Percentiles rank a stretch among this genome's conserved stretches.
phyloP scores from a whole-genome alignment of 345 rosid species.

The Gossypium stocksii region DNA sequence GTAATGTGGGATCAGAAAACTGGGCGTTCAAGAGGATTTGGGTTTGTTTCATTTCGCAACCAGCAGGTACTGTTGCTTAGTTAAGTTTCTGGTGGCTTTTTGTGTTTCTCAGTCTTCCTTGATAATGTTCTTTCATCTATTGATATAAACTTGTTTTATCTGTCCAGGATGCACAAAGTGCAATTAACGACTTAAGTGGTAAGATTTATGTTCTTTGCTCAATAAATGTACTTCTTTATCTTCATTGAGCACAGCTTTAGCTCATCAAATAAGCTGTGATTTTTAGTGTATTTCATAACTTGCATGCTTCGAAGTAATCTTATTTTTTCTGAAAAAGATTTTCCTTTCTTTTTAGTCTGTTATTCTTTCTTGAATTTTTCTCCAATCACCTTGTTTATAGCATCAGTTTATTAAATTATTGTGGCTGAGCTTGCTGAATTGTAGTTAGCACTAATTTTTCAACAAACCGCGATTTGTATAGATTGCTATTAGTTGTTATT shows the following conservation, averaged over 20 bases:
- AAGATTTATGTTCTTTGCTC: constrained; percentile 21
- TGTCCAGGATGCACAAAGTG: constrained; percentile 92
- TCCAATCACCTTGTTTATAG: background rate
- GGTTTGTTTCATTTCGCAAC: constrained; percentile 92
- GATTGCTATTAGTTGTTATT: no score
- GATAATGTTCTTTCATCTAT: constrained; percentile 8
- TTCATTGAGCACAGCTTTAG: background rate
- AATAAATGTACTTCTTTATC: background rate
- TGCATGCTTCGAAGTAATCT: background rate
- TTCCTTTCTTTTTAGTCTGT: background rate
- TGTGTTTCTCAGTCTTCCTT: background rate
- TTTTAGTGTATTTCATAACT: background rate
- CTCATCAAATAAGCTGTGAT: background rate
- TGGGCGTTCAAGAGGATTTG: constrained; percentile 97
- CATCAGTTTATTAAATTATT: background rate
- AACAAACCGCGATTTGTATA: background rate
- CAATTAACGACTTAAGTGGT: constrained; percentile 93
- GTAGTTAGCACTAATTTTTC: background rate
- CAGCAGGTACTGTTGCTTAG: constrained; percentile 56
- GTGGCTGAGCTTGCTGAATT: background rate
- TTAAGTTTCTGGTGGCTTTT: background rate
- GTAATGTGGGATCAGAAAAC: constrained; percentile 99
- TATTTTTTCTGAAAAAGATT: background rate
- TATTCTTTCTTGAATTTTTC: background rate
- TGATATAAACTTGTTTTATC: background rate